These are phyloP conservation scores for Vigna reflexopilosa DNA, from an alignment of 306 rosid genomes.

Conservation along the genomic window DNA sequence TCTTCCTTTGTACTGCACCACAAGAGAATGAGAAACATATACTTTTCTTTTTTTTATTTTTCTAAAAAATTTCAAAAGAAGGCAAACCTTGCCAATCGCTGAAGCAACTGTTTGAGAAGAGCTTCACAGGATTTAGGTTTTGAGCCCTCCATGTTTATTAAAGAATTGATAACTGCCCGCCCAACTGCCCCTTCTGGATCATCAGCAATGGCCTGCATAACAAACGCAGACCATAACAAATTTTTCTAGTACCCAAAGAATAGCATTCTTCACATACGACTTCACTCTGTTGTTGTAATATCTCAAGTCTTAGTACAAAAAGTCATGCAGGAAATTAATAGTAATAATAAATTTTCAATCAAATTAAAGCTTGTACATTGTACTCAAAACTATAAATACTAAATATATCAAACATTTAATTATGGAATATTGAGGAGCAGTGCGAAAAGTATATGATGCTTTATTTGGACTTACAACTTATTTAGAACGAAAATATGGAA, in stretches of 20 bases:
- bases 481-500: background rate
- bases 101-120: slow-evolving; percentile 77
- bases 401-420: background rate
- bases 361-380: background rate
- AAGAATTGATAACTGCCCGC: slow-evolving; percentile 65
- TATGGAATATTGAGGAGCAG: slow-evolving; percentile 18
- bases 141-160: slow-evolving; percentile 71
- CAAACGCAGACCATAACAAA: slow-evolving; percentile 18
- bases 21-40: slow-evolving; percentile 20
- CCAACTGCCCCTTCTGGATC: slow-evolving; percentile 71
- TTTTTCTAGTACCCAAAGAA: background rate
- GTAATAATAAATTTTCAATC: background rate
- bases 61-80: slow-evolving; percentile 12
- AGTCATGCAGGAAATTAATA: slow-evolving; percentile 1
- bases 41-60: slow-evolving; percentile 13
- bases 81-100: slow-evolving; percentile 78
- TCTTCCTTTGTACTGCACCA: slow-evolving; percentile 79
- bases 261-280: background rate
- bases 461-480: slow-evolving; percentile 20
- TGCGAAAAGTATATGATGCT: slow-evolving; percentile 13
- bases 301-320: background rate
- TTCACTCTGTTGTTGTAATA: background rate
- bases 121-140: slow-evolving; percentile 86
- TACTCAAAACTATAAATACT: background rate
- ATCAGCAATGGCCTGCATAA: slow-evolving; percentile 69